phyloP scores from a whole-genome alignment of 2,329 filamentous ascomycete species.

The Talaromyces marneffei region DNA sequence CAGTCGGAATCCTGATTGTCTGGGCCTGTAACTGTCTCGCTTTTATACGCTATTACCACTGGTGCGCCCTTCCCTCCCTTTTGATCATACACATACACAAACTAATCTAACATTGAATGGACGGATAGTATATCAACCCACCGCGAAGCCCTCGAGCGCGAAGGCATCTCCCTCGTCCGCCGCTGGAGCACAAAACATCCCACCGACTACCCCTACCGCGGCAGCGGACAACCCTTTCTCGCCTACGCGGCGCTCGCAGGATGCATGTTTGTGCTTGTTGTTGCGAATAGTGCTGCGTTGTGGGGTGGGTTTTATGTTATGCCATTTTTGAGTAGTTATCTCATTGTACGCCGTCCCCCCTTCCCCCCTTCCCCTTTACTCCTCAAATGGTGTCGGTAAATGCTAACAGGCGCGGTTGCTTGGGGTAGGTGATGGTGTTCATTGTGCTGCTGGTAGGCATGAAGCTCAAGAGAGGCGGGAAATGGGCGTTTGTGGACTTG shows the following conservation, averaged over 20 bases:
- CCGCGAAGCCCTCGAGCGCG: slow-evolving; percentile 7
- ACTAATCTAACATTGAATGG: not conserved
- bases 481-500: slow-evolving; percentile 30
- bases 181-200: slow-evolving; percentile 10
- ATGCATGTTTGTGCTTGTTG: slow-evolving; percentile 32
- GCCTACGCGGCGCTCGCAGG: slow-evolving; percentile 32
- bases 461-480: slow-evolving; percentile 23
- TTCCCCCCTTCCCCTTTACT: not conserved
- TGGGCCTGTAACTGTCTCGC: slow-evolving; percentile 41
- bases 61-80: slow-evolving; percentile 16
- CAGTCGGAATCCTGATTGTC: slow-evolving; percentile 30
- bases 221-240: slow-evolving; percentile 35
- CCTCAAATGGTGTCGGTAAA: not conserved
- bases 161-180: slow-evolving; percentile 11
- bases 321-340: slow-evolving; percentile 36
- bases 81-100: not conserved
- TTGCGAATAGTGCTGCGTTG: slow-evolving; percentile 31
- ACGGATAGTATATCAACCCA: slow-evolving; percentile 5
- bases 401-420: not conserved
- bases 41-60: slow-evolving; percentile 37
- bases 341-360: slow-evolving; percentile 32
- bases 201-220: slow-evolving; percentile 36
- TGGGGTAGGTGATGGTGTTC: slow-evolving; percentile 30
- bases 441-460: slow-evolving; percentile 25
- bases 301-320: slow-evolving; percentile 33